Evolutionary conservation across 108 stramenopile species (phyloP).

Genomic region (Nannochloropsis salina): DNA sequence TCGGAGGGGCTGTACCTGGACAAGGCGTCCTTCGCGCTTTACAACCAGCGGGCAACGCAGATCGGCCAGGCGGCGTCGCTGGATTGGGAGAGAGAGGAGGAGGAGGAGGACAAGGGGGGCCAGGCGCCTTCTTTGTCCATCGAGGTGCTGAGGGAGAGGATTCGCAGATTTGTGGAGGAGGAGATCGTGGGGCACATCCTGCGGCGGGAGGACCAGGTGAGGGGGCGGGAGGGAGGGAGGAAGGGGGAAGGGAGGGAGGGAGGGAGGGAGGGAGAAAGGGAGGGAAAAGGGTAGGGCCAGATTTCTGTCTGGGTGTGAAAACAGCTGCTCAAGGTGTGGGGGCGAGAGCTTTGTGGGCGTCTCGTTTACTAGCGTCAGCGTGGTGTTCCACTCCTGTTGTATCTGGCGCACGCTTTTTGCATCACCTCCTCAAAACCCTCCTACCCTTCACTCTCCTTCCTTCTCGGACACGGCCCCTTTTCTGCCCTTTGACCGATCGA

Average conservation of each 20-base stretch:
- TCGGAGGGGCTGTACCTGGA: constrained; percentile 48
- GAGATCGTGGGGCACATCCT: not conserved
- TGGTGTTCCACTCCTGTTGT: not conserved
- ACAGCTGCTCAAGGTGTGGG: too few species aligned
- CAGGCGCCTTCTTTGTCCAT: not conserved
- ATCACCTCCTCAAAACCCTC: not conserved
- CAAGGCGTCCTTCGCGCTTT: constrained; percentile 44
- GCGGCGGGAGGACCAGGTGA: not conserved
- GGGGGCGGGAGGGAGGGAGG: too few species aligned
- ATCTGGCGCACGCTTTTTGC: not conserved
- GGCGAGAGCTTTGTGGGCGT: too few species aligned
- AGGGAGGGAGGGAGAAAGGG: too few species aligned
- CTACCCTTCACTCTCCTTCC: not conserved
- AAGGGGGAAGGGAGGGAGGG: too few species aligned
- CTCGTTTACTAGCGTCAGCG: too few species aligned
- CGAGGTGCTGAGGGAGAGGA: not conserved
- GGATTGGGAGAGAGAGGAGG: not conserved
- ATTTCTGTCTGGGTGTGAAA: too few species aligned
- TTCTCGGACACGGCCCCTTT: not conserved
- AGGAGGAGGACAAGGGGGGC: not conserved
- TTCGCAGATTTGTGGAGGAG: not conserved
- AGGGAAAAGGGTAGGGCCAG: too few species aligned
- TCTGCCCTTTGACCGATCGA: too few species aligned
- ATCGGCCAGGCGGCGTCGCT: not conserved
- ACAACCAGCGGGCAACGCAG: constrained; percentile 36